Evolutionary conservation across 2,329 filamentous ascomycete species (phyloP).

Genomic region (Pseudopyricularia cyperi): DNA sequence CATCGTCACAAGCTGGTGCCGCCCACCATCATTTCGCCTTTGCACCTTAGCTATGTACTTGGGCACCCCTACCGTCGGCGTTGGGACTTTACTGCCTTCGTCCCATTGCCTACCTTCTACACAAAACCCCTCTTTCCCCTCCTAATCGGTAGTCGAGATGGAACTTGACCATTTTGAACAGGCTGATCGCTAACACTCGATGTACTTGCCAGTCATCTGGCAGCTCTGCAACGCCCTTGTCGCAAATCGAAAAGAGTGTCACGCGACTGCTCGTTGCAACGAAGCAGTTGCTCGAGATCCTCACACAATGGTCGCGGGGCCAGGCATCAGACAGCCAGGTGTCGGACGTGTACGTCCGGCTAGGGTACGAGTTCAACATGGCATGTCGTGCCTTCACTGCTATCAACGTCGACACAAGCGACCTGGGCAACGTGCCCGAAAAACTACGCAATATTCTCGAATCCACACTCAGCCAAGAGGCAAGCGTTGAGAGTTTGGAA

Average conservation of each 20-base stretch:
- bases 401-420: constrained; percentile 89
- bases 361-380: constrained; percentile 99
- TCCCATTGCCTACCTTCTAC: neutral
- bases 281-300: constrained; percentile 91
- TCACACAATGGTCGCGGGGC: constrained; percentile 94
- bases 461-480: constrained; percentile 91
- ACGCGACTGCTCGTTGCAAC: constrained; percentile 95
- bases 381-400: constrained; percentile 92
- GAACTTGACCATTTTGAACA: neutral
- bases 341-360: constrained; percentile 91
- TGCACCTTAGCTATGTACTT: neutral
- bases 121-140: neutral
- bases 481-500: constrained; percentile 84
- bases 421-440: constrained; percentile 92
- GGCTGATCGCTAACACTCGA: neutral
- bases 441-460: constrained; percentile 81
- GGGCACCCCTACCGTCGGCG: neutral
- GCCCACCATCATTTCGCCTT: neutral
- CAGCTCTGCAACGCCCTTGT: constrained; percentile 63
- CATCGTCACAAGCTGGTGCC: constrained; percentile 3
- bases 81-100: neutral
- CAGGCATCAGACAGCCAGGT: constrained; percentile 88
- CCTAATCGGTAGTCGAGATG: neutral
- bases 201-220: constrained; percentile 26
- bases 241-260: constrained; percentile 97